These are phyloP conservation scores for Pleoardoris graminearum DNA, from an alignment of 2,329 filamentous ascomycete genomes.

Conservation along the genomic window DNA sequence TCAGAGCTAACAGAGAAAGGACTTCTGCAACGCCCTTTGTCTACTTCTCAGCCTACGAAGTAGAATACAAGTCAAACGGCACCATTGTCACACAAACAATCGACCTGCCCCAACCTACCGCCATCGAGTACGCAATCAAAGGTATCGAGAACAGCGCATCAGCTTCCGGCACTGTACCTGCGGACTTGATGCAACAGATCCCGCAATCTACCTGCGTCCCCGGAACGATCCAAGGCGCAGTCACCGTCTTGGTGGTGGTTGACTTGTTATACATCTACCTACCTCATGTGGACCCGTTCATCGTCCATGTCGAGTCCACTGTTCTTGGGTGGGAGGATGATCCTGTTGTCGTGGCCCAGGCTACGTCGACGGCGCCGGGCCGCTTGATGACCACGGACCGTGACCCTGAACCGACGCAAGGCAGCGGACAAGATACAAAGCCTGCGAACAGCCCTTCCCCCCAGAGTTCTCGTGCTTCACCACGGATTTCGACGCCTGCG, in stretches of 20 bases:
- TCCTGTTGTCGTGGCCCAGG: conserved; percentile 14
- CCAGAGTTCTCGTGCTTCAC: background rate
- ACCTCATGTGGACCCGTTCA: conserved; percentile 21
- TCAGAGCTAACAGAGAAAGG: conserved; percentile 19
- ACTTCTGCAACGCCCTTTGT: conserved; percentile 48
- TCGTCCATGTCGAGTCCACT: conserved; percentile 36
- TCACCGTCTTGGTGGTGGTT: conserved; percentile 50
- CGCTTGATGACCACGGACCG: conserved; percentile 21
- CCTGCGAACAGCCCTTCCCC: background rate
- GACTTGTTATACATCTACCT: conserved; percentile 41
- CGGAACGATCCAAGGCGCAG: conserved; percentile 45
- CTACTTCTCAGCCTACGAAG: conserved; percentile 50
- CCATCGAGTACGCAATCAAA: conserved; percentile 43
- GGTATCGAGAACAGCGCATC: conserved; percentile 29
- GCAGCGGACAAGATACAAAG: background rate
- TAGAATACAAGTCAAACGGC: conserved; percentile 41
- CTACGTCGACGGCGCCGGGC: conserved; percentile 5
- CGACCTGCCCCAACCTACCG: conserved; percentile 39
- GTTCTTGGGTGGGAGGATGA: conserved; percentile 33
- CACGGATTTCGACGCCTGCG: background rate
- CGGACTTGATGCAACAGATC: conserved; percentile 43
- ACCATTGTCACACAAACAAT: conserved; percentile 40
- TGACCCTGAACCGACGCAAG: conserved; percentile 15
- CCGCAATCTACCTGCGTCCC: conserved; percentile 36
- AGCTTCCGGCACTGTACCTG: conserved; percentile 40